Evolutionary conservation across 441 rosid genomes (phyloP).

Genomic region (Monsonia emarginata): DNA sequence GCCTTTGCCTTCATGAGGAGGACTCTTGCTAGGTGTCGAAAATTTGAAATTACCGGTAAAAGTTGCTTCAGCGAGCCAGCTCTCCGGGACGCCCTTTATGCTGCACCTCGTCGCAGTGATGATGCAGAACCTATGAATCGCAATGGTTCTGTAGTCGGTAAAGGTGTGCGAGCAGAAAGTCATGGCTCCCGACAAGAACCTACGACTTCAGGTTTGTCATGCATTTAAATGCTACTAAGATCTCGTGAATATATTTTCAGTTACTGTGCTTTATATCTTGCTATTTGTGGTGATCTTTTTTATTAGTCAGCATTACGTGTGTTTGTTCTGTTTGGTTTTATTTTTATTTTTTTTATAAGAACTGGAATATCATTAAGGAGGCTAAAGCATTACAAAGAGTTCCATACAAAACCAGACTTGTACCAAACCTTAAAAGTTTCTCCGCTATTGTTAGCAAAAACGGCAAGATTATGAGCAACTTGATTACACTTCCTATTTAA

Average conservation of each 20-base stretch:
- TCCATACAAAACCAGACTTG: too few species aligned
- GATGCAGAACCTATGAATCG: slow-evolving; percentile 19
- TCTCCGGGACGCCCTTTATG: slow-evolving; percentile 35
- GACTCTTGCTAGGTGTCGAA: slow-evolving; percentile 43
- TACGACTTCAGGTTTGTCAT: slow-evolving; percentile 26
- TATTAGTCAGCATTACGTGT: too few species aligned
- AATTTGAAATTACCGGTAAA: slow-evolving; percentile 45
- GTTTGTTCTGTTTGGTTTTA: background rate
- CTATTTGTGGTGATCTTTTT: background rate
- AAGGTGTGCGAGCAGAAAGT: slow-evolving; percentile 19
- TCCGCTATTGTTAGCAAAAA: too few species aligned
- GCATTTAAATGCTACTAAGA: background rate
- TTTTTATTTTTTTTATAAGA: too few species aligned
- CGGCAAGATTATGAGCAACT: too few species aligned
- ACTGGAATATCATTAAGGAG: too few species aligned
- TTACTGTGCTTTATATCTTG: background rate
- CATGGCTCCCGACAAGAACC: slow-evolving; percentile 15
- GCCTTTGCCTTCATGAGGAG: slow-evolving; percentile 44
- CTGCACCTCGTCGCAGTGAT: slow-evolving; percentile 23
- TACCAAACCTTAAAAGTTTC: too few species aligned
- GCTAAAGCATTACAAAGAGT: too few species aligned
- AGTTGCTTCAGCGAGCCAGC: slow-evolving; percentile 50
- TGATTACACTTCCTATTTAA: too few species aligned
- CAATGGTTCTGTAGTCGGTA: slow-evolving; percentile 9
- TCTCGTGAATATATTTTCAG: background rate